These are phyloP conservation scores for Cucurbita argyrosperma DNA, from an alignment of 306 rosid species.

Conservation along the genomic window DNA sequence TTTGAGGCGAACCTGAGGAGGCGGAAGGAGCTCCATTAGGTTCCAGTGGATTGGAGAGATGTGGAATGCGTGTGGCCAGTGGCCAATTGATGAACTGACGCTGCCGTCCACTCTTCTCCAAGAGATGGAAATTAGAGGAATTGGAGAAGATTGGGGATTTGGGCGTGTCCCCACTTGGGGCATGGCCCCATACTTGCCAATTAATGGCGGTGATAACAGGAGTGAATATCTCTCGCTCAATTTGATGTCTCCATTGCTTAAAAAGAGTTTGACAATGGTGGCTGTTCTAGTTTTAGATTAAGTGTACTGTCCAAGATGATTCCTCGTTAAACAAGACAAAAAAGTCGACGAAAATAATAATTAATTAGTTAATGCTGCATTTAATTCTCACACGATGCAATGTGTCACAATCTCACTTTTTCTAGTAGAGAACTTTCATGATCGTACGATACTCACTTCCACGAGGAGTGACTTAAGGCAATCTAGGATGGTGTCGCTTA, in stretches of 20 bases:
- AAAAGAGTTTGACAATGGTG: background rate
- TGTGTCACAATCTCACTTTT: no score
- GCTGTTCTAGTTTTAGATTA: background rate
- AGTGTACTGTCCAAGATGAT: background rate
- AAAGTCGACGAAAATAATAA: no score
- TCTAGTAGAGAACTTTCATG: no score
- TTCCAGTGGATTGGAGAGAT: slow-evolving; percentile 17
- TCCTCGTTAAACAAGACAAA: no score
- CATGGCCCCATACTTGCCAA: background rate
- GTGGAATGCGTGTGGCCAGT: slow-evolving; percentile 36
- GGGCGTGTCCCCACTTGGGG: background rate
- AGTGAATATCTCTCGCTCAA: background rate
- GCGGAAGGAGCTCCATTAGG: background rate
- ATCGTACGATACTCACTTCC: no score
- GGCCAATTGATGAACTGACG: background rate
- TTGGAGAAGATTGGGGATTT: background rate
- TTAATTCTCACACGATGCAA: no score
- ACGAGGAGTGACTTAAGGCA: no score
- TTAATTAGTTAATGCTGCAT: no score
- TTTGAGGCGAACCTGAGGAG: slow-evolving; percentile 4
- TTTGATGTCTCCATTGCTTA: background rate
- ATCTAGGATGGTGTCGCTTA: no score
- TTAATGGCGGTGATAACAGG: background rate
- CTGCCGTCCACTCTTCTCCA: background rate
- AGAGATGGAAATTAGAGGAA: background rate